Conservation (phyloP, 139 green algal species). For the Mychonastes homosphaera region DNA sequence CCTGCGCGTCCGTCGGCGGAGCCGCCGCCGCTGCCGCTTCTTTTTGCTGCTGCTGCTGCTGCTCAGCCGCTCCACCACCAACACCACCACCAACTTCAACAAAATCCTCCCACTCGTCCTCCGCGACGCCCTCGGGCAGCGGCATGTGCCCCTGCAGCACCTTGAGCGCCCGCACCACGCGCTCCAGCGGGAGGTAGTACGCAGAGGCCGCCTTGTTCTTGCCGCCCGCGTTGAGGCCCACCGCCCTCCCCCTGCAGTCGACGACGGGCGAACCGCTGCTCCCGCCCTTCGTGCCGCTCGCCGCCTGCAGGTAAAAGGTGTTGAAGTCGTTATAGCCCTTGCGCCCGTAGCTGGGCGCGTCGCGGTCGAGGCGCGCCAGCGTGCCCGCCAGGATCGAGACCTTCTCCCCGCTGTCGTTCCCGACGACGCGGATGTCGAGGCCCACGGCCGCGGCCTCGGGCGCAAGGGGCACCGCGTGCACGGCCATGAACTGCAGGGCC, state of each 20-base stretch:
- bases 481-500: slow-evolving; percentile 44
- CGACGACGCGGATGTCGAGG: slow-evolving; percentile 80
- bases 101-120: no score
- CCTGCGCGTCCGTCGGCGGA: no score
- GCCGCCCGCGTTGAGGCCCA: slow-evolving; percentile 81
- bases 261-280: slow-evolving; percentile 67
- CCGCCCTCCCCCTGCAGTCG: slow-evolving; percentile 58
- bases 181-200: slow-evolving; percentile 83
- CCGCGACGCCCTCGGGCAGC: no score
- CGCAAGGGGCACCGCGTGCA: slow-evolving; percentile 57
- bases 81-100: no score
- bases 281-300: slow-evolving; percentile 68
- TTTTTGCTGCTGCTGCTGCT: no score
- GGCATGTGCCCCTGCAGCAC: slow-evolving; percentile 11
- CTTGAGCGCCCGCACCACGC: slow-evolving; percentile 67
- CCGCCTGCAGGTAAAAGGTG: slow-evolving; percentile 76
- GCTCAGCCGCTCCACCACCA: no score
- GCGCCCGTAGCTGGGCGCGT: slow-evolving; percentile 65
- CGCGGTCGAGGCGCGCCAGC: slow-evolving; percentile 75
- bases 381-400: slow-evolving; percentile 83
- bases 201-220: slow-evolving; percentile 75
- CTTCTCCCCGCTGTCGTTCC: slow-evolving; percentile 17
- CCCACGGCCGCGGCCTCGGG: slow-evolving; percentile 70
- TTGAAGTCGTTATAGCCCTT: slow-evolving; percentile 91
- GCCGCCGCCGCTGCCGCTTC: no score